Evolutionary conservation across 2,329 filamentous ascomycete species (phyloP).

Genomic region (Fusarium duplospermum): DNA sequence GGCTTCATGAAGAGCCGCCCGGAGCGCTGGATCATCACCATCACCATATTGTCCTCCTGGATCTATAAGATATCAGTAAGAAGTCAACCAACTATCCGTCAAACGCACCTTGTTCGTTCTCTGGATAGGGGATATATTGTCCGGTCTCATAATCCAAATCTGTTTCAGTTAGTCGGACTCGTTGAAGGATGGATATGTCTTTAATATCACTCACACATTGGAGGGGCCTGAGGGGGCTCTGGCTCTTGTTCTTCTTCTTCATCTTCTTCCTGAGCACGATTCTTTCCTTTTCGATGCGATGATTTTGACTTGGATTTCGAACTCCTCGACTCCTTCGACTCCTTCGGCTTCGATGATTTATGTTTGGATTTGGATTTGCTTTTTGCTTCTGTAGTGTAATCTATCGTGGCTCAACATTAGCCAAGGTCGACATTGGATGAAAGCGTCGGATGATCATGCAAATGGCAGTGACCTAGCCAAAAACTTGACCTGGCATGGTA

Average conservation of each 20-base stretch:
- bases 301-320: conserved; percentile 35
- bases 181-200: background rate
- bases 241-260: conserved; percentile 35
- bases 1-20: conserved; percentile 25
- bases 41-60: conserved; percentile 14
- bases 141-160: conserved; percentile 24
- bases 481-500: background rate
- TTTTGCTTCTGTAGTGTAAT: conserved; percentile 29
- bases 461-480: background rate
- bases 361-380: conserved; percentile 26
- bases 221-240: background rate
- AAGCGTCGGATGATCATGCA: background rate
- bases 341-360: conserved; percentile 31
- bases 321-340: conserved; percentile 20
- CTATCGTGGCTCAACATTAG: background rate
- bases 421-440: background rate
- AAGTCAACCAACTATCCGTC: background rate
- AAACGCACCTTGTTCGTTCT: conserved; percentile 18
- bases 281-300: conserved; percentile 39
- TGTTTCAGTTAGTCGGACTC: background rate
- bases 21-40: conserved; percentile 16
- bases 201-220: conserved; percentile 11
- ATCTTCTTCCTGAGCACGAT: conserved; percentile 20
- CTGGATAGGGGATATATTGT: conserved; percentile 9
- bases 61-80: conserved; percentile 11